These are phyloP conservation scores for Hemisphaericaspora lyxosophila DNA, from an alignment of 1,139 yeast genomes.

Conservation along the genomic window DNA sequence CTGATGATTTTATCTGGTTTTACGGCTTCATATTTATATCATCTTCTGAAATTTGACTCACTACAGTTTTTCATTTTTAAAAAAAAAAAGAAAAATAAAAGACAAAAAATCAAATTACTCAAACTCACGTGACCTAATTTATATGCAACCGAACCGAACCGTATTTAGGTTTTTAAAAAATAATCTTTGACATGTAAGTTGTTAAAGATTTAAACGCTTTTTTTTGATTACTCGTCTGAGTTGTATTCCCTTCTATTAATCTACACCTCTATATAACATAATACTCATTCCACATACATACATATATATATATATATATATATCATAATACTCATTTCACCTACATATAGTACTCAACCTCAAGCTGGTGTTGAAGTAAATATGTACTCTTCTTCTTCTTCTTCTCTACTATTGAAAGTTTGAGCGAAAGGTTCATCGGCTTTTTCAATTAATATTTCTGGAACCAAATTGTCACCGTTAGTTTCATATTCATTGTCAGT, in stretches of 20 bases:
- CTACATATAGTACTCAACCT: neutral
- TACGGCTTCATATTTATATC: too few species aligned
- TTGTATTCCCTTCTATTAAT: too few species aligned
- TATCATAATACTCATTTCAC: neutral
- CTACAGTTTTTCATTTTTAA: neutral
- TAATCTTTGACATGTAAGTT: neutral
- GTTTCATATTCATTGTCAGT: constrained; percentile 18
- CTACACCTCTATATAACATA: too few species aligned
- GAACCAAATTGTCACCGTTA: constrained; percentile 7
- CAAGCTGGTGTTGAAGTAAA: neutral
- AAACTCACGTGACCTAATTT: constrained; percentile 5
- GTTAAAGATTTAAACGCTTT: too few species aligned
- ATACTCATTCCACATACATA: neutral
- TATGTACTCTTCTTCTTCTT: neutral
- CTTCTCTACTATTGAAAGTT: neutral
- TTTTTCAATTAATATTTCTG: constrained; percentile 1
- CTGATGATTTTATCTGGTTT: too few species aligned
- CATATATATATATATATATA: too few species aligned
- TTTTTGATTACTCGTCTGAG: too few species aligned
- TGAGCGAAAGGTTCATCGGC: constrained; percentile 1
- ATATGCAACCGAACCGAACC: neutral
- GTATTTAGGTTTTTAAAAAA: neutral
- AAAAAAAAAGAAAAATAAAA: neutral
- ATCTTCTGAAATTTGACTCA: neutral
- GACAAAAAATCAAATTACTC: neutral